Conservation (phyloP, 1,284 basidiomycete species). For the Fereydounia khargensis region DNA sequence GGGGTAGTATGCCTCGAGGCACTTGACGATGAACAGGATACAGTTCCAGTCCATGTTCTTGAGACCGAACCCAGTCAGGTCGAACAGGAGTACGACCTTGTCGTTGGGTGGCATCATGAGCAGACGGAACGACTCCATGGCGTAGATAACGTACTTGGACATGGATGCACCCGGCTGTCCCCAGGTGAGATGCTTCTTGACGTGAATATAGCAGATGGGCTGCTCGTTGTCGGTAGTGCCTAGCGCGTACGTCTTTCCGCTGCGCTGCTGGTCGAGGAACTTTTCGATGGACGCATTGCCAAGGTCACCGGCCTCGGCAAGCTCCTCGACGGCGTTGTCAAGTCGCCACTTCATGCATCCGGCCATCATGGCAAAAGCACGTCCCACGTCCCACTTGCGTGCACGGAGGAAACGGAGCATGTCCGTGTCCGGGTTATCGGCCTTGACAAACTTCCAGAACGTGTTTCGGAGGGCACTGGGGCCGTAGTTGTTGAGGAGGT, state of each 20-base stretch:
- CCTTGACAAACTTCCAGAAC: conserved; percentile 57
- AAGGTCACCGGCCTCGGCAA: conserved; percentile 57
- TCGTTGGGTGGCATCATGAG: conserved; percentile 56
- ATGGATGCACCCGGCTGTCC: conserved; percentile 56
- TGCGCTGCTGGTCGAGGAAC: conserved; percentile 56
- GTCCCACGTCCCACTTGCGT: conserved; percentile 57
- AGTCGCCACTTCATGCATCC: conserved; percentile 53
- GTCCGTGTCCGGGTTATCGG: conserved; percentile 50
- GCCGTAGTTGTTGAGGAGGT: conserved; percentile 57
- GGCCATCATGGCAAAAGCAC: conserved; percentile 58
- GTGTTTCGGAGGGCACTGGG: conserved; percentile 51
- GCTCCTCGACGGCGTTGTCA: conserved; percentile 54
- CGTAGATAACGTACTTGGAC: conserved; percentile 55
- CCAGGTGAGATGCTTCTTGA: conserved; percentile 46
- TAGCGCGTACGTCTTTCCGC: conserved; percentile 56
- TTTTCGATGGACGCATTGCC: conserved; percentile 54
- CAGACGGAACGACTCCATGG: conserved; percentile 57
- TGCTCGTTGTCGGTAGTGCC: conserved; percentile 55
- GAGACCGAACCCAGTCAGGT: conserved; percentile 54
- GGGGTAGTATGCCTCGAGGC: conserved; percentile 58
- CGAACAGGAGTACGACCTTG: conserved; percentile 56
- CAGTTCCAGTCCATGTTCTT: conserved; percentile 52
- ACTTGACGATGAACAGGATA: conserved; percentile 47
- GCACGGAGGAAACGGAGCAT: conserved; percentile 58
- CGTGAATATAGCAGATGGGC: conserved; percentile 55